Base-by-base conservation (phyloP, 352 stramenopile species). In the Phytopythium helicoides region DNA sequence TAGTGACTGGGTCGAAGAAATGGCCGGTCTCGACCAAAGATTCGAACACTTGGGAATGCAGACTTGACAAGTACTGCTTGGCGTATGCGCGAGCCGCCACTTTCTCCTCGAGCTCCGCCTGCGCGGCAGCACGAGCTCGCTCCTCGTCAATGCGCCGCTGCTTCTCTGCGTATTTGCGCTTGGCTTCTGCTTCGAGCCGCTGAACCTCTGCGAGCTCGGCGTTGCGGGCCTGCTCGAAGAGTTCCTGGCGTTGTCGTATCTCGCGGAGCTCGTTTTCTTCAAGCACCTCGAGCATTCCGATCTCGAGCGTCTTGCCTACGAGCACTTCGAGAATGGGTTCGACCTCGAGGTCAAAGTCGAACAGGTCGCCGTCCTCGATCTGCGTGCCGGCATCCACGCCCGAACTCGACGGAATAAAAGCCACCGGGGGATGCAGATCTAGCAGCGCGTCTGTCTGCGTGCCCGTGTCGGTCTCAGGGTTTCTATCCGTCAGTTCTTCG, bases 331-430 rank as follows among this genome's bases (percentile, higher is more conserved):
- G 66, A 41, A 98, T 97, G 16, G 94, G 94, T 53, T 95, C 86
- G 21, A 98, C 93, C 63, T 98, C 94, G 11, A 97, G 48, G 54
- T 98, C 93, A 61, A 98, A 98, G 68, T 98, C 89, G 51, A 98
- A 98, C 35, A 98, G 67, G 54, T 98, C 94, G 36, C 89, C 91
- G 31, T 76, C 79, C 37, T 97, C 87, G 50, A 98, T 96, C 59
- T 98, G 92, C 14, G 92, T 98, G 46, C 72, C 62, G 23, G 67
- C 80, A 58, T 98, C 92, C 6, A 95, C 58, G 1, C 94, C 94
- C 8, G 81, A 96, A 21, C 96, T 91, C 18, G 67, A 62, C 3
- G 87, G 89, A 3, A 98, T 59, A 62, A 98, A 98, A 3, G 90
- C 69, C 15, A 96, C 71, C 3, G 86, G 68, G 6, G 86, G 71